Percentiles rank a stretch among this genome's conserved stretches.
These are phyloP conservation scores for Aegilops tauschii DNA, from an alignment of 176 grass and related monocot genomes.

Conservation along the genomic window DNA sequence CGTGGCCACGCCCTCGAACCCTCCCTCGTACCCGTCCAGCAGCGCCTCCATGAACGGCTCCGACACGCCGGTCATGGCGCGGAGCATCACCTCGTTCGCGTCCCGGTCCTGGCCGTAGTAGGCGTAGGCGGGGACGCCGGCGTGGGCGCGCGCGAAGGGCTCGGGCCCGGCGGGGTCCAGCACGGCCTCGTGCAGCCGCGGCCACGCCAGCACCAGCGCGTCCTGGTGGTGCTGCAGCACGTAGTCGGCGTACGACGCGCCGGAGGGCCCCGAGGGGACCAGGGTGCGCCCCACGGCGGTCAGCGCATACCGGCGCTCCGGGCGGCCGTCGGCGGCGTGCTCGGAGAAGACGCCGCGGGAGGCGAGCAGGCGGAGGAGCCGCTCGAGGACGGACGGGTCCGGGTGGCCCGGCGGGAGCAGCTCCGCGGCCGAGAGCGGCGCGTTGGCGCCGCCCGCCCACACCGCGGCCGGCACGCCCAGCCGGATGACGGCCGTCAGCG, in stretches of 20 bases:
- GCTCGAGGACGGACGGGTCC: slow-evolving; percentile 52
- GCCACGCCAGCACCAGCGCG: slow-evolving; percentile 70
- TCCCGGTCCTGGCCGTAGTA: slow-evolving; percentile 67
- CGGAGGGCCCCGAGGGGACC: not conserved
- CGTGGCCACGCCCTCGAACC: slow-evolving; percentile 50
- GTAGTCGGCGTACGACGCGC: slow-evolving; percentile 67
- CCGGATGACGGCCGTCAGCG: slow-evolving; percentile 60
- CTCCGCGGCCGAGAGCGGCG: slow-evolving; percentile 43
- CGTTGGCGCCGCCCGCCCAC: slow-evolving; percentile 50
- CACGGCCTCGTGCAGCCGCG: slow-evolving; percentile 64
- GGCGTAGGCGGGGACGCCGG: slow-evolving; percentile 61
- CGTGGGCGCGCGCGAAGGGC: slow-evolving; percentile 67
- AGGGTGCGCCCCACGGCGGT: slow-evolving; percentile 67
- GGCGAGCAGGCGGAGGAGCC: slow-evolving; percentile 69
- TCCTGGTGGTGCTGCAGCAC: slow-evolving; percentile 96
- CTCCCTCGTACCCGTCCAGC: slow-evolving; percentile 43
- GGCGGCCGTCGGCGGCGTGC: not conserved
- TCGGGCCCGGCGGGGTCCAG: slow-evolving; percentile 73
- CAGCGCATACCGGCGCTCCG: slow-evolving; percentile 50
- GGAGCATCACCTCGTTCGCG: slow-evolving; percentile 68
- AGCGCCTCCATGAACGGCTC: slow-evolving; percentile 87
- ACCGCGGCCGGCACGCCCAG: slow-evolving; percentile 54
- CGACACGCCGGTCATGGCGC: slow-evolving; percentile 70
- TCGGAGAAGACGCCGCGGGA: slow-evolving; percentile 65
- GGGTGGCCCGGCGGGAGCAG: slow-evolving; percentile 25